A percentile compares a stretch with the other conserved stretches of the same genome.
Evolutionary conservation across 2,329 filamentous ascomycete genomes (phyloP).

Genomic region (Penicillium fuscoglaucum): DNA sequence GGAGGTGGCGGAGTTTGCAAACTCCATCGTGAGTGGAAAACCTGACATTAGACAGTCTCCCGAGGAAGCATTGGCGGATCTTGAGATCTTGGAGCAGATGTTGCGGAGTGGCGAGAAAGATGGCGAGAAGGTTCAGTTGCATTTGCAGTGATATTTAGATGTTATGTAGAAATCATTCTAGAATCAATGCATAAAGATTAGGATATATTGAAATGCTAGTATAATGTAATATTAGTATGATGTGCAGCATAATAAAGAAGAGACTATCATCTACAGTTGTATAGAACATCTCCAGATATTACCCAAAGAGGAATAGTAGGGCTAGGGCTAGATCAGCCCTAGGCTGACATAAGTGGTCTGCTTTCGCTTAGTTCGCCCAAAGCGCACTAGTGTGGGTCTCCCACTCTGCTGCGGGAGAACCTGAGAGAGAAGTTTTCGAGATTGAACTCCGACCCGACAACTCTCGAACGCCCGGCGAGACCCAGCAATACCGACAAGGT

Average conservation of each 20-base stretch:
- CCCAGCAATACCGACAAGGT: constrained; percentile 49
- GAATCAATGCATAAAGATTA: not conserved
- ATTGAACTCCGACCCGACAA: constrained; percentile 45
- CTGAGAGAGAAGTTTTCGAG: constrained; percentile 44
- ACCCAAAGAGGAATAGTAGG: constrained; percentile 24
- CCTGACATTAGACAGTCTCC: constrained; percentile 48
- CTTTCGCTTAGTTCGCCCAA: constrained; percentile 31
- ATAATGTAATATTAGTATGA: not conserved
- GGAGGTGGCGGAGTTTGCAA: constrained; percentile 56
- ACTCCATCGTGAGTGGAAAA: constrained; percentile 47
- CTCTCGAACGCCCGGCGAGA: constrained; percentile 45
- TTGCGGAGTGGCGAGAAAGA: constrained; percentile 35
- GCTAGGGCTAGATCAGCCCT: constrained; percentile 22
- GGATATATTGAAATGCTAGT: not conserved
- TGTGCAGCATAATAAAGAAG: not conserved
- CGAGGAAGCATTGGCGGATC: constrained; percentile 55
- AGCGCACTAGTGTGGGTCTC: constrained; percentile 36
- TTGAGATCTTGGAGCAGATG: constrained; percentile 48
- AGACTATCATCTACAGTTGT: not conserved
- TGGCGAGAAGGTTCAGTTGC: constrained; percentile 28
- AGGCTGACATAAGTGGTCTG: constrained; percentile 23
- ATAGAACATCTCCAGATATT: constrained; percentile 5
- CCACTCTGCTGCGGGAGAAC: constrained; percentile 36
- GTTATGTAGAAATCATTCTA: not conserved
- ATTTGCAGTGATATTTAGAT: constrained; percentile 22